phyloP scores from a whole-genome alignment of 2,329 filamentous ascomycete species.

The Botrytis galanthina region DNA sequence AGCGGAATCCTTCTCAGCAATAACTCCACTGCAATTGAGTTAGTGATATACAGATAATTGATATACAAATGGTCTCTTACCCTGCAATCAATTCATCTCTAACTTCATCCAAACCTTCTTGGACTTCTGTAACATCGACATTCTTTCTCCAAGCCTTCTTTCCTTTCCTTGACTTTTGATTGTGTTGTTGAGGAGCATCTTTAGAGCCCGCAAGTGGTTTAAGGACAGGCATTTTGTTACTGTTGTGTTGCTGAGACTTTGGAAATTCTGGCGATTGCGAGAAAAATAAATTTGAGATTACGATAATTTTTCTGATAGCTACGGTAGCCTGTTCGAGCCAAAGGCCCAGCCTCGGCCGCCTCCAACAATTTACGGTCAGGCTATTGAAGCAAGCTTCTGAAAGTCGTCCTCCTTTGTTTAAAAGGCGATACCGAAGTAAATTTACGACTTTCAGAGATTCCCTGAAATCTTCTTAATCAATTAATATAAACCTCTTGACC shows the following conservation, averaged over 20 bases:
- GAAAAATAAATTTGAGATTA: constrained; percentile 20
- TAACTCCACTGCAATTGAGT: constrained; percentile 63
- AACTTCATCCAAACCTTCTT: constrained; percentile 76
- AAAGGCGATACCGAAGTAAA: constrained; percentile 11
- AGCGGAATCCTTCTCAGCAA: constrained; percentile 77
- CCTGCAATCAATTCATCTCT: constrained; percentile 90
- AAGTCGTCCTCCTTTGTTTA: constrained; percentile 19
- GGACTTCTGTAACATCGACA: constrained; percentile 85
- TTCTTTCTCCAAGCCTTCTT: constrained; percentile 99
- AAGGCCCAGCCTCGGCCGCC: constrained; percentile 9
- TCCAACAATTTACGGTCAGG: constrained; percentile 17
- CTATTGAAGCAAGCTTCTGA: constrained; percentile 8
- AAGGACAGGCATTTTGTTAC: constrained; percentile 37
- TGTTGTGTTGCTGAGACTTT: constrained; percentile 4
- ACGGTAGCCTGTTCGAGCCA: constrained; percentile 10
- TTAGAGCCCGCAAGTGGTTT: constrained; percentile 44
- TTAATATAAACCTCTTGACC: constrained; percentile 15
- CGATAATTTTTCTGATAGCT: constrained; percentile 22
- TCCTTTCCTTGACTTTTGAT: constrained; percentile 89
- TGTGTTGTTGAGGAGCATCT: constrained; percentile 73
- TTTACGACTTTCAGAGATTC: constrained; percentile 16
- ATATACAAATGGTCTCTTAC: constrained; percentile 47
- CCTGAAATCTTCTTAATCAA: constrained; percentile 15
- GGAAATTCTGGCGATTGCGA: constrained; percentile 1
- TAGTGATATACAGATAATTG: constrained; percentile 20